Base-by-base conservation (phyloP, 176 grass and related monocot species). In the Elymus sibiricus region DNA sequence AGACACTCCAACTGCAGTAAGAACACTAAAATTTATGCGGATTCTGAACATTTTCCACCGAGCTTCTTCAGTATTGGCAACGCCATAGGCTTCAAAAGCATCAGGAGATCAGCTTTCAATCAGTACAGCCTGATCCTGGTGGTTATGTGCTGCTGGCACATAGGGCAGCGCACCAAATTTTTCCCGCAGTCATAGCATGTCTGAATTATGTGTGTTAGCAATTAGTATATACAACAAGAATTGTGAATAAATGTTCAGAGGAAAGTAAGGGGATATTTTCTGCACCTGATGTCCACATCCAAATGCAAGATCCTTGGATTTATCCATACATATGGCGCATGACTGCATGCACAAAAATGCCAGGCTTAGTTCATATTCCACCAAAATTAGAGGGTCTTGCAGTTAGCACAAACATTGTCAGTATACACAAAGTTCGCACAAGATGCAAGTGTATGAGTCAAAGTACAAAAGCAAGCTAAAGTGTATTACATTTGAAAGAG, bases 221-320 rank as follows among this genome's bases (percentile, higher is more conserved):
- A n/a, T 85, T 74, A 87, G 40, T 10, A 68, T 70, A 35, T 49
- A 84, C 26, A 69, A 82, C 61, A 46, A 38, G 12, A 73, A 60
- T 1, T 39, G 46, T 60, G 51, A 27, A 74, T 29, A 51, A 74
- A 70, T 65, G 26, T 46, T 32, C 8, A 37, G 35, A 71, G 3
- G 31, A 66, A 34, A 87, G 32, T 72, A 64, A 27, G 42, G 40
- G 59, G 9, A 74, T 80, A 6, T 47, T 74, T 84, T 82, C 26
- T 49, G 60, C 75, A 98, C 97, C 94, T 96, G 97, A 84, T 98
- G 97, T 62, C 97, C 97, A 70, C 97, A 98, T 84, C 97, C 97
- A 87, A 98, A 98, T 39, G 97, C 97, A 16, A 93, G 88, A 83
- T 98, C 97, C 84, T 98, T 98, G 6, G 92, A 77, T 88, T 92